These are phyloP conservation scores for Fusarium sp. DNA, from an alignment of 2,329 filamentous ascomycete genomes.

Conservation along the genomic window DNA sequence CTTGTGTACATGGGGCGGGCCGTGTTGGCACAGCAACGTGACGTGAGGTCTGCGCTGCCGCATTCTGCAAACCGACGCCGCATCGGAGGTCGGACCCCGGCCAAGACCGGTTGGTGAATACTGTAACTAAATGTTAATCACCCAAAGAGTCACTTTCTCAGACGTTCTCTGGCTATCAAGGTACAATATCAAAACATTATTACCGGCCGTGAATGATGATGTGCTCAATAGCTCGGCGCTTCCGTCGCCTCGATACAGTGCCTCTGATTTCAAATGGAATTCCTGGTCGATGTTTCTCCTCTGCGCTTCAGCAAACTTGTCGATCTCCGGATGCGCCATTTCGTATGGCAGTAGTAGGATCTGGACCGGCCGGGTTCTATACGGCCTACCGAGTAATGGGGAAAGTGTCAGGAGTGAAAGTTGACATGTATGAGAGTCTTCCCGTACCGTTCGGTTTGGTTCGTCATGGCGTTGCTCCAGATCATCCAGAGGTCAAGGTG, in stretches of 20 bases:
- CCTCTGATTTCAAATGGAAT: background rate
- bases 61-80: background rate
- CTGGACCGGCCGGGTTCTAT: slow-evolving; percentile 96
- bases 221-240: slow-evolving; percentile 6
- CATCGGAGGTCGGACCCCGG: slow-evolving; percentile 20
- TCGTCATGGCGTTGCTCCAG: slow-evolving; percentile 94
- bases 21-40: slow-evolving; percentile 42
- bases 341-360: slow-evolving; percentile 88
- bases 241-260: background rate
- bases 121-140: too few species aligned
- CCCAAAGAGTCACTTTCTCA: slow-evolving; percentile 21
- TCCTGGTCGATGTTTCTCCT: slow-evolving; percentile 17
- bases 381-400: slow-evolving; percentile 85
- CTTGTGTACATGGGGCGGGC: slow-evolving; percentile 20
- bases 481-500: slow-evolving; percentile 98
- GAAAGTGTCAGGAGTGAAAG: slow-evolving; percentile 72
- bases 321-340: slow-evolving; percentile 60
- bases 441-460: slow-evolving; percentile 94
- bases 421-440: slow-evolving; percentile 97
- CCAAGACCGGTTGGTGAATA: slow-evolving; percentile 2
- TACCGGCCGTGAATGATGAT: slow-evolving; percentile 9
- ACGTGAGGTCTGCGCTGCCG: slow-evolving; percentile 26
- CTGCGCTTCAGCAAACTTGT: background rate
- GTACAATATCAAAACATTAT: background rate
- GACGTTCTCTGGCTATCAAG: background rate